A percentile compares a stretch with the other conserved stretches of the same genome.
These are phyloP conservation scores for Cladobotryum mycophilum DNA, from an alignment of 2,329 filamentous ascomycete genomes.

Conservation along the genomic window DNA sequence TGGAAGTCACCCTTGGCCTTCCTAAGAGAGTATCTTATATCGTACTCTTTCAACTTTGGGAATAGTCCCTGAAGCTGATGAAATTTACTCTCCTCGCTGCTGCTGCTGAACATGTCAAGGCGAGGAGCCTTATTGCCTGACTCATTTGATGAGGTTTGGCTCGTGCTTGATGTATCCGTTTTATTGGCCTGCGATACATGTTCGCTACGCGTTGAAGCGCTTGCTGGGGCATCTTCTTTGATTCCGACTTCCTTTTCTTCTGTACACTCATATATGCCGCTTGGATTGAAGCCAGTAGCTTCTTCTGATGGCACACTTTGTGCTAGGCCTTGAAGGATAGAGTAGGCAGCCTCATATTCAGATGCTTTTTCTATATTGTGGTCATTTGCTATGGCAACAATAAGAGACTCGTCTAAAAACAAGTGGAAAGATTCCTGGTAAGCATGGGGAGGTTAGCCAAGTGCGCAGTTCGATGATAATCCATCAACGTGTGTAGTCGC, in stretches of 20 bases:
- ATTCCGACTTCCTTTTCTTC: conserved; percentile 20
- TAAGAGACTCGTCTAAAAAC: conserved; percentile 68
- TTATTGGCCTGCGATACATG: conserved; percentile 21
- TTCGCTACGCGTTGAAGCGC: conserved; percentile 17
- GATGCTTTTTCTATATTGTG: conserved; percentile 54
- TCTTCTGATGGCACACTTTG: conserved; percentile 60
- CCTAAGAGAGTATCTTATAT: conserved; percentile 60
- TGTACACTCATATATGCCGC: conserved; percentile 52
- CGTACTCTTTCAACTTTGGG: conserved; percentile 57
- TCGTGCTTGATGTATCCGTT: conserved; percentile 26
- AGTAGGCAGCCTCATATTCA: conserved; percentile 48
- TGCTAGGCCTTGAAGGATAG: conserved; percentile 60
- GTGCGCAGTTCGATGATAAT: no score
- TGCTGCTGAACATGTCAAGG: conserved; percentile 30
- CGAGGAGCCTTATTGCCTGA: conserved; percentile 18
- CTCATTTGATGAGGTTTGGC: conserved; percentile 19
- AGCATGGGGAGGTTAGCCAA: background rate
- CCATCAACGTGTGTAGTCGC: no score
- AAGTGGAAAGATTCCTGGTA: conserved; percentile 63
- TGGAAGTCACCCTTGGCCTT: conserved; percentile 63
- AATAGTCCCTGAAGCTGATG: conserved; percentile 64
- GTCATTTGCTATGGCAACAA: conserved; percentile 70
- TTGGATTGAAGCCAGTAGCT: conserved; percentile 70
- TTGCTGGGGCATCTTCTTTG: conserved; percentile 20
- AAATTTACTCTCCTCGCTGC: conserved; percentile 56